phyloP scores from a whole-genome alignment of 2,329 filamentous ascomycete genomes.

The Phialocephala subalpina region DNA sequence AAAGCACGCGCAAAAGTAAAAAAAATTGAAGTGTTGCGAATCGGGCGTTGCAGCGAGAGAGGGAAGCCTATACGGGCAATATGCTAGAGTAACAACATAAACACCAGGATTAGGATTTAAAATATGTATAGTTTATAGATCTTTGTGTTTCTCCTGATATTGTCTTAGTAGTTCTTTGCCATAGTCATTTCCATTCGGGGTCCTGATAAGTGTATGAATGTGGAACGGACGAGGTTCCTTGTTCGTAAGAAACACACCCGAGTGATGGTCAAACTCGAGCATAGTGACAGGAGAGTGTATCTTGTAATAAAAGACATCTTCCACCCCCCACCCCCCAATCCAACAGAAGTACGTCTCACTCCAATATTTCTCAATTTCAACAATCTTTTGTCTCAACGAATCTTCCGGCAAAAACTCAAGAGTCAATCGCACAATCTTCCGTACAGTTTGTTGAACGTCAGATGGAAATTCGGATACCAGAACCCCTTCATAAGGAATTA shows the following conservation, averaged over 20 bases:
- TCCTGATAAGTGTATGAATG: constrained; percentile 75
- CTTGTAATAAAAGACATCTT: constrained; percentile 77
- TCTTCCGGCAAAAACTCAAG: background rate
- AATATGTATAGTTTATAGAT: too few relatives aligned
- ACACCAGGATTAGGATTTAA: too few relatives aligned
- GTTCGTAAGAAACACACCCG: constrained; percentile 77
- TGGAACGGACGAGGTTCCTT: constrained; percentile 77
- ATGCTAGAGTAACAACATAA: too few relatives aligned
- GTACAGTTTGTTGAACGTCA: background rate
- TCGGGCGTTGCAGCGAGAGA: too few relatives aligned
- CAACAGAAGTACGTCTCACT: constrained; percentile 78
- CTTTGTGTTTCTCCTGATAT: background rate
- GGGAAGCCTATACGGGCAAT: too few relatives aligned
- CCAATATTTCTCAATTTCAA: constrained; percentile 59
- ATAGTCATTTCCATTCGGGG: constrained; percentile 79
- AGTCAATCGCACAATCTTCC: background rate
- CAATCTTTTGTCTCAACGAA: background rate
- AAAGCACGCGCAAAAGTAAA: too few relatives aligned
- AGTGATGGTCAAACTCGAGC: constrained; percentile 81
- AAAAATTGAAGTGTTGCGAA: too few relatives aligned
- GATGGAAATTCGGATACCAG: constrained; percentile 49
- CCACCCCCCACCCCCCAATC: constrained; percentile 72
- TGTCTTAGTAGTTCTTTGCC: constrained; percentile 57
- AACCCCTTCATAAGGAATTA: constrained; percentile 73
- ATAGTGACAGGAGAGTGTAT: constrained; percentile 78